Evolutionary conservation across 2,329 filamentous ascomycete genomes (phyloP), one percentile per base, ranked within the genome.

Genomic region (Orbilia blumenaviensis): DNA sequence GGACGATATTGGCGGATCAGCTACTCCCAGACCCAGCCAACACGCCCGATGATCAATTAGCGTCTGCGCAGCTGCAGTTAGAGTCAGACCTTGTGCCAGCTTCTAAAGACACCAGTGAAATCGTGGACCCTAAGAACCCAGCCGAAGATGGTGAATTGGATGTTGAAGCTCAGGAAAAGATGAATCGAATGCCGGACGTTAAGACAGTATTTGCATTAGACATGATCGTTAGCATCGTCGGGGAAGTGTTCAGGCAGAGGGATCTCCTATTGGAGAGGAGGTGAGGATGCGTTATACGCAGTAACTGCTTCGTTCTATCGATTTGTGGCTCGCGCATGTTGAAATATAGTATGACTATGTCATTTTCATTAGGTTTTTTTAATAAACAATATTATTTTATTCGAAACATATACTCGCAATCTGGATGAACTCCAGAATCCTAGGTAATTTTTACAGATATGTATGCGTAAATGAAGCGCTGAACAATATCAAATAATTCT

Each of bases 161-260:
- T 25, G 36, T n/a, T 16, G 41, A 29, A 8, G 21, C 16, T 29
- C 8, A 48, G 23, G 60, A 64, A 0, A 23, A 29, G 23, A 46
- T 27, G 8, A 48, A 12, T 7, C 61, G 66, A 25, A 64, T 76
- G 42, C 74, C 74, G 34, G 66, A 67, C 36, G 74, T 78, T 8
- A 79, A 81, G 52, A 80, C 77, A 0, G 58, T 80, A 16, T 78
- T 72, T 16, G 77, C 78, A 6, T 68, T 81, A 7, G 79, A 81
- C 54, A 80, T 81, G 80, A 78, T 79, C 18, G 78, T 81, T 42
- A 78, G 76, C 9, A 61, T 81, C 9, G 80, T 81, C 2, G 80
- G 80, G 1, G 79, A 80, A 41, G 77, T 78, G 16, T 81, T 78
- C 50, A 79, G 80, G 10, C 80, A 81, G 46, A 60, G 78, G 48